Evolutionary conservation across 805 yeast species (phyloP).

Genomic region (Ogataea nitratoaversa): DNA sequence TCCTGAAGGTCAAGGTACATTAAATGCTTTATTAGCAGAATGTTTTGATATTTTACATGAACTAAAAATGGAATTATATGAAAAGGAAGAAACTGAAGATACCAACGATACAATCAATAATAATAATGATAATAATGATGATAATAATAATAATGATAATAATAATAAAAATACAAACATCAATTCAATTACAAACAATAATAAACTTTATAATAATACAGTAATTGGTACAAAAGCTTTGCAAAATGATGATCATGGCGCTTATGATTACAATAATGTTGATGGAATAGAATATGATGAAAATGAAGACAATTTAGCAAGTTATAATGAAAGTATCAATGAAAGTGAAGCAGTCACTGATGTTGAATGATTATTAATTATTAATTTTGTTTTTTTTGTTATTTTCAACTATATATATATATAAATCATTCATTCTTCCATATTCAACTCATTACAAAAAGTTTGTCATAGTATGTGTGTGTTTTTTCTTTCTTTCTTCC

Average conservation of each 20-base stretch:
- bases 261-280: slow-evolving; percentile 33
- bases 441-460: too few relatives aligned
- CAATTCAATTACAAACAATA: too few relatives aligned
- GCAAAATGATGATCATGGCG: slow-evolving; percentile 21
- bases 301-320: slow-evolving; percentile 27
- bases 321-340: slow-evolving; percentile 29
- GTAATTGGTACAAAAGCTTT: slow-evolving; percentile 36
- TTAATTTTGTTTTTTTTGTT: not conserved
- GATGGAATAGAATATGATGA: slow-evolving; percentile 26
- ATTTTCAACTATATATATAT: not conserved
- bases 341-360: slow-evolving; percentile 29
- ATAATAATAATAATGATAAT: slow-evolving; percentile 13
- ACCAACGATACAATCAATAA: not conserved
- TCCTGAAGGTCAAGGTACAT: slow-evolving; percentile 98
- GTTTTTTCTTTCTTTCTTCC: not conserved
- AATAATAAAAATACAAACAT: slow-evolving; percentile 4
- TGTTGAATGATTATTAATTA: slow-evolving; percentile 6
- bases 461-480: too few relatives aligned
- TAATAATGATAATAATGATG: slow-evolving; percentile 27
- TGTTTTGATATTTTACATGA: slow-evolving; percentile 94
- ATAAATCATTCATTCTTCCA: too few relatives aligned
- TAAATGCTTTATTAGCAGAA: slow-evolving; percentile 85
- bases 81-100: slow-evolving; percentile 41
- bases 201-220: slow-evolving; percentile 28
- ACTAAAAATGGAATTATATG: slow-evolving; percentile 79